These are phyloP conservation scores for Lonicera japonica DNA, from an alignment of 129 eudicot species.

Conservation along the genomic window DNA sequence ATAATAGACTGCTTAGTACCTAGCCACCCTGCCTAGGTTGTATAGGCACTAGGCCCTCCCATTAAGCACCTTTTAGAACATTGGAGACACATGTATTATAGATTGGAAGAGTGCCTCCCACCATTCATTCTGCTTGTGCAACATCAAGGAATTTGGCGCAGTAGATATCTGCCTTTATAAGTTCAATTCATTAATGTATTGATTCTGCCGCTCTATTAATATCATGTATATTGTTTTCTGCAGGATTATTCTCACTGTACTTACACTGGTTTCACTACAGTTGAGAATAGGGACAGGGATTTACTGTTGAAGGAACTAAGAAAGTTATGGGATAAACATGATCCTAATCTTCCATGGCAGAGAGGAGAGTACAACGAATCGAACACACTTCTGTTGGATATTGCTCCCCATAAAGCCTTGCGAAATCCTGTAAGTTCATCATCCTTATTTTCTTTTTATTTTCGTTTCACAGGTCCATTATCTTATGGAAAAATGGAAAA, in stretches of 20 bases:
- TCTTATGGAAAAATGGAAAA: background rate
- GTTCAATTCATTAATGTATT: background rate
- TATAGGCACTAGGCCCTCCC: no score
- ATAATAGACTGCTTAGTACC: no score
- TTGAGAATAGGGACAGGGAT: constrained; percentile 60
- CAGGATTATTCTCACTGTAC: constrained; percentile 88
- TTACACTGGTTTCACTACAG: constrained; percentile 39
- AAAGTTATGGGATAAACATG: constrained; percentile 70
- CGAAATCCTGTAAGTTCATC: constrained; percentile 59
- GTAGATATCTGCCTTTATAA: background rate
- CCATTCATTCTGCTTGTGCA: no score
- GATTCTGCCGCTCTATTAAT: background rate
- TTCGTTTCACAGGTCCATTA: background rate
- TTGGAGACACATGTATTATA: no score
- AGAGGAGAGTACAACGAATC: constrained; percentile 56
- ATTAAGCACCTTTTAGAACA: no score
- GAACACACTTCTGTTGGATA: constrained; percentile 74
- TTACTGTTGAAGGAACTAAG: constrained; percentile 67
- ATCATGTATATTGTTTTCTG: constrained; percentile 8
- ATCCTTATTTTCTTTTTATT: background rate
- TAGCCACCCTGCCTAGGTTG: no score
- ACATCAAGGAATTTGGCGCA: no score
- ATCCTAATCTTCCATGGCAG: constrained; percentile 66
- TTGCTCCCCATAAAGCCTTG: constrained; percentile 68
- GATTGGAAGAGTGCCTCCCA: no score